Conservation (phyloP, 768 basidiomycete species). For the Psilocybe subaeruginosa region DNA sequence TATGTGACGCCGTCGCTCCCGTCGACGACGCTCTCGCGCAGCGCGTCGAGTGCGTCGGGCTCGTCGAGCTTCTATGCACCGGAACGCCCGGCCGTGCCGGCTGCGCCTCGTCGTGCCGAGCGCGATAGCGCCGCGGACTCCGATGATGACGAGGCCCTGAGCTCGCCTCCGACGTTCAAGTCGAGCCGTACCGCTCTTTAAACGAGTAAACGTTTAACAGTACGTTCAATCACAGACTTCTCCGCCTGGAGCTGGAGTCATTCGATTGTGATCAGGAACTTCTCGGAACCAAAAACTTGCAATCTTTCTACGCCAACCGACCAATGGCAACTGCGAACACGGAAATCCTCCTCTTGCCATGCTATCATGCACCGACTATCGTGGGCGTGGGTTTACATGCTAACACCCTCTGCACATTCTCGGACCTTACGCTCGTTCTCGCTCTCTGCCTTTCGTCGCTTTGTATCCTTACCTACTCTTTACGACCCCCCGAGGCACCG, state of each 20-base stretch:
- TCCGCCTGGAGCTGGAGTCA: constrained; percentile 13
- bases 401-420: too few relatives aligned
- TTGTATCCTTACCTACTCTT: not conserved
- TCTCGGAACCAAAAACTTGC: too few relatives aligned
- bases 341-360: not conserved
- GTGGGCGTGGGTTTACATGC: too few relatives aligned
- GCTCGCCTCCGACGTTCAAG: constrained; percentile 30
- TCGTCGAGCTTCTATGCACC: constrained; percentile 41
- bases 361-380: not conserved
- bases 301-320: too few relatives aligned
- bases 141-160: constrained; percentile 3
- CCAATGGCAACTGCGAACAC: not conserved
- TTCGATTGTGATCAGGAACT: constrained; percentile 3
- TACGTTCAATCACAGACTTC: constrained; percentile 1
- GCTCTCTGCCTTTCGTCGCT: not conserved
- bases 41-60: constrained; percentile 29
- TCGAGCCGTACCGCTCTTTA: constrained; percentile 30
- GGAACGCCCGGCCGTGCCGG: constrained; percentile 16
- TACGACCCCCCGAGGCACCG: too few relatives aligned
- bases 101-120: constrained; percentile 8
- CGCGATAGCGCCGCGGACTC: constrained; percentile 9
- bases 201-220: not conserved
- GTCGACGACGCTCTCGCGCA: constrained; percentile 26
- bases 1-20: constrained; percentile 45
- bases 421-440: not conserved